Percentiles rank a stretch among this genome's conserved stretches.
phyloP scores from a whole-genome alignment of 2,329 filamentous ascomycete species.

The Dendrostoma leiphaemia region DNA sequence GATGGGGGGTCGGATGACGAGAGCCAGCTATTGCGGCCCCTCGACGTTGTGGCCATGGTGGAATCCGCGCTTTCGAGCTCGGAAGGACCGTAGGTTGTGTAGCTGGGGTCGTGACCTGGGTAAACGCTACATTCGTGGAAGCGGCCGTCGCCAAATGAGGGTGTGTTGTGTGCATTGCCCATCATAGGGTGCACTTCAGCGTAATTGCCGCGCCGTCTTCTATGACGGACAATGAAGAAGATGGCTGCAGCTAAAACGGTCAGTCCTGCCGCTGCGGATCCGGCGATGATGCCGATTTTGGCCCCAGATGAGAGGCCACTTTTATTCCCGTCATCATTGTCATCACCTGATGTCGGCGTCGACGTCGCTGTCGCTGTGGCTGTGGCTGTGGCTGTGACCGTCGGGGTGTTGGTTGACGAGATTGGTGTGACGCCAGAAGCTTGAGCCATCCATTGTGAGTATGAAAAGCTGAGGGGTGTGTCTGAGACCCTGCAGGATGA shows the following conservation, averaged over 20 bases:
- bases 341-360: background rate
- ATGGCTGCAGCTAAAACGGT: conserved; percentile 21
- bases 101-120: background rate
- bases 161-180: conserved; percentile 15
- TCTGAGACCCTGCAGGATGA: conserved; percentile 42
- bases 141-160: background rate
- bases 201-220: conserved; percentile 19
- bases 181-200: conserved; percentile 32
- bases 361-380: conserved; percentile 8
- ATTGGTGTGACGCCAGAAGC: conserved; percentile 23
- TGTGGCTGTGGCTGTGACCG: conserved; percentile 20
- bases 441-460: conserved; percentile 39
- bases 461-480: conserved; percentile 41
- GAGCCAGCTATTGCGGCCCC: conserved; percentile 1
- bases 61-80: conserved; percentile 8
- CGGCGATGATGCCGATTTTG: conserved; percentile 29
- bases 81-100: background rate
- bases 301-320: conserved; percentile 24
- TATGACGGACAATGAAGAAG: conserved; percentile 25
- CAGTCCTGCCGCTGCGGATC: conserved; percentile 21
- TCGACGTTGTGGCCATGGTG: background rate
- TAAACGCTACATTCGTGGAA: background rate
- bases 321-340: background rate
- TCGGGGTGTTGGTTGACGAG: conserved; percentile 16
- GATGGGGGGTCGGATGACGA: conserved; percentile 3